Evolutionary conservation across 805 yeast genomes (phyloP), one percentile per base, ranked within the genome.

Genomic region (Teunomyces gatunensis): DNA sequence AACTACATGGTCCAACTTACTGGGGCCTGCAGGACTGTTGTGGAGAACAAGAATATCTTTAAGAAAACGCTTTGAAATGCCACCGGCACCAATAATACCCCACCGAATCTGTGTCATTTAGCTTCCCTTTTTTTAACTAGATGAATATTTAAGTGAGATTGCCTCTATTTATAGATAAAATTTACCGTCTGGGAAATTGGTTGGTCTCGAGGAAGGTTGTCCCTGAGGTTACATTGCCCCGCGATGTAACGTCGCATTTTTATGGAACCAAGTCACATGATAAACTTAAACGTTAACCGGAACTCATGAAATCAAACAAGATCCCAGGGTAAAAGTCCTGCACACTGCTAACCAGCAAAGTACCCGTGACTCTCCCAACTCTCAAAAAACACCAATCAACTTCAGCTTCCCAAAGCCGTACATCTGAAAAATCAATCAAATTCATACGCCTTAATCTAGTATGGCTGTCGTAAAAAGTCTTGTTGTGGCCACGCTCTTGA

Each of bases 11-110:
- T 57, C 56, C 47, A 65, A 32, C 30, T 53, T 58, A 20, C 59
- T 51, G 21, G 58, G 56, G 7, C 59, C 52, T 4, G 53, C 45
- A 7, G 56, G 54, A 49, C 66, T 61, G 50, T 59, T 51, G 30
- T 52, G 47, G 20, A 54, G 47, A 20, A 65, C 43, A 10, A 64
- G 46, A 41, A 72, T 53, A 45, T 77, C 81, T 36, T 61, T 58
- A 4, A 65, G 75, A 51, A 77, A 75, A 54, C 70, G 71, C 29
- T 64, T 63, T n/a, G 79, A 71, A 50, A 77, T 77, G 57, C 70
- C 67, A 13, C 81, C 81, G 20, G 79, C 74, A 18, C 80, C 80
- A 36, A 76, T 63, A 23, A 77, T 74, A 21, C 80, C 81, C 80
- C 81, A 77, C 34, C 63, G 41, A 23, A 52, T 47, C 32, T 45